Evolutionary conservation across 345 rosid genomes (phyloP).

Genomic region (Camelina sativa): DNA sequence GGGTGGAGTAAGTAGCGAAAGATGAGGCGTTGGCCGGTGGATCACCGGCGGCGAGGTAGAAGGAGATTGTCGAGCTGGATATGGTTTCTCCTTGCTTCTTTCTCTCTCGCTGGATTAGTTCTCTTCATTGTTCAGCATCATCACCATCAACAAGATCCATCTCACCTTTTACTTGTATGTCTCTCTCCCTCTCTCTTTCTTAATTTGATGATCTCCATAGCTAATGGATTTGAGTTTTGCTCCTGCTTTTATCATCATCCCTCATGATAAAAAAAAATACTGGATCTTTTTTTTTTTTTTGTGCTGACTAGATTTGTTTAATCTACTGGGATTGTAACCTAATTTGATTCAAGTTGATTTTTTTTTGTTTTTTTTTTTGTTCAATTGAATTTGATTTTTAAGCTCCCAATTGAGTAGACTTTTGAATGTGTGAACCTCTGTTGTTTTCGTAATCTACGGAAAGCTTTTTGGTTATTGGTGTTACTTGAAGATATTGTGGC

Average conservation of each 20-base stretch:
- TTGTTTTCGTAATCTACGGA: background rate
- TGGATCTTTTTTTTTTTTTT: constrained; percentile 23
- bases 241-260: background rate
- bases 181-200: background rate
- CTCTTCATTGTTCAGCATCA: constrained; percentile 83
- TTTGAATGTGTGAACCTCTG: constrained; percentile 14
- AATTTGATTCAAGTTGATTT: background rate
- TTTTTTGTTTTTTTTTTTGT: background rate
- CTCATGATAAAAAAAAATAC: background rate
- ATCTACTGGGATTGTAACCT: background rate
- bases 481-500: background rate
- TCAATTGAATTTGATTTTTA: background rate
- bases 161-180: constrained; percentile 45
- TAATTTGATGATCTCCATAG: background rate
- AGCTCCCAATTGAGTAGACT: background rate
- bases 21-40: constrained; percentile 95
- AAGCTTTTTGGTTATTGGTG: constrained; percentile 1
- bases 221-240: constrained; percentile 17
- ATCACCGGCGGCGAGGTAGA: constrained; percentile 91
- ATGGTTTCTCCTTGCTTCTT: constrained; percentile 73
- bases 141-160: constrained; percentile 60
- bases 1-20: constrained; percentile 28
- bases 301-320: constrained; percentile 5
- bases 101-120: constrained; percentile 73
- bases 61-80: constrained; percentile 88